Conservation (phyloP, 2,329 filamentous ascomycete genomes). For the Cyphellophora europaea region DNA sequence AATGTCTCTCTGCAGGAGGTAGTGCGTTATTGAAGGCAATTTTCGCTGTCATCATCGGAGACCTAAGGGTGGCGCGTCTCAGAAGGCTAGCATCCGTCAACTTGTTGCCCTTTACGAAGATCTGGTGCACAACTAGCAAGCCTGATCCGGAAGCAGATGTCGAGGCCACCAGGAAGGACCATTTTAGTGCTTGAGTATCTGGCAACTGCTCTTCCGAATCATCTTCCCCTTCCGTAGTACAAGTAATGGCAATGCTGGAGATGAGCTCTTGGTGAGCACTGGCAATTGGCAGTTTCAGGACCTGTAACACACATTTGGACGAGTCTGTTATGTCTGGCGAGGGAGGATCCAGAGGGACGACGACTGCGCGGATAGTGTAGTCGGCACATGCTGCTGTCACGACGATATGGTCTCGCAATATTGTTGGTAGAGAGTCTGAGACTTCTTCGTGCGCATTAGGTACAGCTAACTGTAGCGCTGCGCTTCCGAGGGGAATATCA, state of each 20-base stretch:
- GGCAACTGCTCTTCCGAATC: conserved; percentile 23
- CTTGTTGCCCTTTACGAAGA: conserved; percentile 25
- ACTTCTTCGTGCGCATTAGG: conserved; percentile 30
- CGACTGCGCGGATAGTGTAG: conserved; percentile 45
- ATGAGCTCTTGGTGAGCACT: conserved; percentile 39
- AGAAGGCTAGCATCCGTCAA: conserved; percentile 33
- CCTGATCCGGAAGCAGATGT: conserved; percentile 36
- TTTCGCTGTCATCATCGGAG: conserved; percentile 34
- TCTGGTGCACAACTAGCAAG: conserved; percentile 33
- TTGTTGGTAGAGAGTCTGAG: conserved; percentile 1
- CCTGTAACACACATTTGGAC: conserved; percentile 33
- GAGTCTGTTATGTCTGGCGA: conserved; percentile 29
- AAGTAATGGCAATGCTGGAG: conserved; percentile 42
- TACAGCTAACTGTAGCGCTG: conserved; percentile 43
- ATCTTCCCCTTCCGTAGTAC: conserved; percentile 28
- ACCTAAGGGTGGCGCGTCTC: conserved; percentile 37
- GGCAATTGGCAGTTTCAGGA: conserved; percentile 30
- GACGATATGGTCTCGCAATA: conserved; percentile 28
- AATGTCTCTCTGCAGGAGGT: conserved; percentile 43
- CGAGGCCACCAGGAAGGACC: conserved; percentile 37
- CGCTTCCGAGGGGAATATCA: conserved; percentile 44
- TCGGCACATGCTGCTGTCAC: conserved; percentile 48
- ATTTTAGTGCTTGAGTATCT: conserved; percentile 18
- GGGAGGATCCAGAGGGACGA: conserved; percentile 45
- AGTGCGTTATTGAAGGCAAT: conserved; percentile 46